phyloP scores from a whole-genome alignment of 441 rosid genomes.

The Caryocar brasiliense region DNA sequence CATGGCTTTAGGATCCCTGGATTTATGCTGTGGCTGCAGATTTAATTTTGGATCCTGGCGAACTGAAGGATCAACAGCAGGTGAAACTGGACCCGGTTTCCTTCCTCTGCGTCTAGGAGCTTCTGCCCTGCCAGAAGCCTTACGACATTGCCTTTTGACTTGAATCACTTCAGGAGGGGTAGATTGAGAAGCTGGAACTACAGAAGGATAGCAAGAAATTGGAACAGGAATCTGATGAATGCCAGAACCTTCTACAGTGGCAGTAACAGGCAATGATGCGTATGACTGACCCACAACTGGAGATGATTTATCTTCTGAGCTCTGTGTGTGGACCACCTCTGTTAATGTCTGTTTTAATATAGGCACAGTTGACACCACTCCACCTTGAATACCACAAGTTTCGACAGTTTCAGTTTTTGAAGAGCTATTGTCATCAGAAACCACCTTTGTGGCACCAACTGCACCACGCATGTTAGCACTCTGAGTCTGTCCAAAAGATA shows the following conservation, averaged over 20 bases:
- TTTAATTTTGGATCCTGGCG: slow-evolving; percentile 24
- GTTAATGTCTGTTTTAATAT: slow-evolving; percentile 10
- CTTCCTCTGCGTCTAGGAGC: slow-evolving; percentile 41
- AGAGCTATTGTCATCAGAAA: slow-evolving; percentile 23
- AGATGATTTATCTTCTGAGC: slow-evolving; percentile 18
- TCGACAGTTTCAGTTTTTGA: slow-evolving; percentile 21
- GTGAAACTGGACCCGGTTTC: slow-evolving; percentile 21
- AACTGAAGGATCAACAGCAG: slow-evolving; percentile 27
- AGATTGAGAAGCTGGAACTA: slow-evolving; percentile 16
- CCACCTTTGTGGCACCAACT: slow-evolving; percentile 27
- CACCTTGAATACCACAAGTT: slow-evolving; percentile 16
- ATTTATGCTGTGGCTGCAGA: slow-evolving; percentile 19
- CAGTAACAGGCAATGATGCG: slow-evolving; percentile 13
- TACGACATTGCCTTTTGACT: slow-evolving; percentile 38
- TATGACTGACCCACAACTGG: slow-evolving; percentile 9
- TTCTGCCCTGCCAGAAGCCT: slow-evolving; percentile 26
- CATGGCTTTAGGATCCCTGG: slow-evolving; percentile 23
- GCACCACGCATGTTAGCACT: slow-evolving; percentile 17
- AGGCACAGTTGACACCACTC: slow-evolving; percentile 13
- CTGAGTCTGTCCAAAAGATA: slow-evolving; percentile 20
- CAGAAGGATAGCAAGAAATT: slow-evolving; percentile 17
- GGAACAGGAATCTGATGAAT: slow-evolving; percentile 16
- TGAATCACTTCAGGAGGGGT: slow-evolving; percentile 18
- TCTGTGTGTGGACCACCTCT: slow-evolving; percentile 23
- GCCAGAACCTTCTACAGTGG: slow-evolving; percentile 12